Conservation (phyloP, 352 stramenopile species). For the Pythium vanterpoolii region DNA sequence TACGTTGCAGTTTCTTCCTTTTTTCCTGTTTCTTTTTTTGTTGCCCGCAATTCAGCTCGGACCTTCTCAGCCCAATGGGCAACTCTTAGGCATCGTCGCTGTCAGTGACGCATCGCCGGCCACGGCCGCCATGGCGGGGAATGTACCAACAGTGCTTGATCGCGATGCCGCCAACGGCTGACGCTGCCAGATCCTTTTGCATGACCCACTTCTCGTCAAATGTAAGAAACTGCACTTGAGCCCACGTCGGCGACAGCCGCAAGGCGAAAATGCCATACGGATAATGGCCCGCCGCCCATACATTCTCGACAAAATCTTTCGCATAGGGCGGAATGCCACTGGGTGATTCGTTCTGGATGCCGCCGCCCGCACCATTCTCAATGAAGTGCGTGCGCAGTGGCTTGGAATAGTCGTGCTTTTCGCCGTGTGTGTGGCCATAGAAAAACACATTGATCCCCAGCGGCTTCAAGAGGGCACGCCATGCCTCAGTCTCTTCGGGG, state of each 20-base stretch:
- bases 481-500: slow-evolving; percentile 33
- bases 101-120: slow-evolving; percentile 8
- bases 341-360: slow-evolving; percentile 77
- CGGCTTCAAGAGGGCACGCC: slow-evolving; percentile 44
- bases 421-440: slow-evolving; percentile 63
- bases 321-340: slow-evolving; percentile 62
- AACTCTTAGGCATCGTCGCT: slow-evolving; percentile 9
- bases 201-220: slow-evolving; percentile 65
- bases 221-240: slow-evolving; percentile 70
- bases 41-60: not conserved
- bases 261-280: slow-evolving; percentile 77
- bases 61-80: no score
- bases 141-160: slow-evolving; percentile 80
- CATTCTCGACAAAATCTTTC: slow-evolving; percentile 38
- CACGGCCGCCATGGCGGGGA: slow-evolving; percentile 37
- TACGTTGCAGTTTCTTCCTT: slow-evolving; percentile 22
- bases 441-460: slow-evolving; percentile 29
- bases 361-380: slow-evolving; percentile 72
- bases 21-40: not conserved
- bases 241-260: slow-evolving; percentile 54
- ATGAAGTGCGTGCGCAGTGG: slow-evolving; percentile 63
- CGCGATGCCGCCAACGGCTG: slow-evolving; percentile 47
- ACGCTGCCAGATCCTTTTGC: slow-evolving; percentile 40
- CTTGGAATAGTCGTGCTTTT: slow-evolving; percentile 62
- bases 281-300: slow-evolving; percentile 59